Evolutionary conservation across 2,329 filamentous ascomycete genomes (phyloP), one percentile per base, ranked within the genome.

Genomic region (Diplodia corticola): DNA sequence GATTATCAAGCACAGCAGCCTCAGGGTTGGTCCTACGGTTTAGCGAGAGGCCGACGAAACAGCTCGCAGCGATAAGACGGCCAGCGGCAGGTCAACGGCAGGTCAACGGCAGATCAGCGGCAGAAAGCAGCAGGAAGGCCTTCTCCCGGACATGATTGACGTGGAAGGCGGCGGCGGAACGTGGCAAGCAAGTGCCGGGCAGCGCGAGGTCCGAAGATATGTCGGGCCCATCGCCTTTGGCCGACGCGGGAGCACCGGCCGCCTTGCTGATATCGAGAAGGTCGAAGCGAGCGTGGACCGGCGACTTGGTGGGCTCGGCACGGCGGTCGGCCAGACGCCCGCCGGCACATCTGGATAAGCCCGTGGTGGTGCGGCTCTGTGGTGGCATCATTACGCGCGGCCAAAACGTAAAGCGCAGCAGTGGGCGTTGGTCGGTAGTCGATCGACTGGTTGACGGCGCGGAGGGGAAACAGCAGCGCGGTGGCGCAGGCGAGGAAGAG

Each of bases 291-390:
- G 57, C 5, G 57, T 40, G 28, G 44, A 20, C 20, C n/a, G 17
- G 17, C 17, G 40, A 9, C 6, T 50, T 28, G 26, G 57, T 17
- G 26, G 20, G 7, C 1, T 40, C 51, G 51, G 28, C 15, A 24
- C 48, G 22, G 24, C 5, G 7, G 10, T 15, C n/a, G 5, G 5
- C 3, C 17, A 24, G 48, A 22, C 48, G 3, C 20, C 48, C 12
- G 40, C 44, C 17, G 35, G 17, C 17, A 48, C 12, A 61, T 26
- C 26, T 57, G 57, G 57, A 61, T 61, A 61, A 61, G 40, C 48
- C 44, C n/a, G 40, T 61, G 57, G 57, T 49, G 57, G 57, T 50
- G 57, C 57, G 57, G 57, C 40, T 61, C 57, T 61, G n/a, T 7
- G 2, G 22, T 1, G 24, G 9, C 22, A 49, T 35, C 9, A 35